A percentile compares a stretch with the other conserved stretches of the same genome.
These are phyloP conservation scores for Globisporangium barbulae DNA, from an alignment of 352 stramenopile species.

Conservation along the genomic window DNA sequence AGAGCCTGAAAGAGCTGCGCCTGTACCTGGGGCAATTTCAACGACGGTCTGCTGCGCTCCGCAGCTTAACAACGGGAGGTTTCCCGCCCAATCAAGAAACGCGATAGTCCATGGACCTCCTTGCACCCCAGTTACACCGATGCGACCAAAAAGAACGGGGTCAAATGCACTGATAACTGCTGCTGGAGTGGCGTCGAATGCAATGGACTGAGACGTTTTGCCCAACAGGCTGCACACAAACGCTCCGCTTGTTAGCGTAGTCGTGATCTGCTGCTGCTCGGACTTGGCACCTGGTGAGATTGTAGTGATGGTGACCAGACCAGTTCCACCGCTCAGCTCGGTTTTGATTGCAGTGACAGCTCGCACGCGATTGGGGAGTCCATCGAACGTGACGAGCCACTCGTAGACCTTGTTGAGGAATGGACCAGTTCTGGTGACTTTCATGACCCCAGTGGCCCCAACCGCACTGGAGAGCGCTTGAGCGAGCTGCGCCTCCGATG, in stretches of 20 bases:
- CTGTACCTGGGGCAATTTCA: slow-evolving; percentile 31
- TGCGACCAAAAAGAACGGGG: slow-evolving; percentile 24
- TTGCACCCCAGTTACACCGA: slow-evolving; percentile 16
- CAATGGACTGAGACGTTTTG: slow-evolving; percentile 19
- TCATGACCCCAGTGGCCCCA: not conserved
- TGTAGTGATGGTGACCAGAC: slow-evolving; percentile 18
- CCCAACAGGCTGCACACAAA: slow-evolving; percentile 28
- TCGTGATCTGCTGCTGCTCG: slow-evolving; percentile 40
- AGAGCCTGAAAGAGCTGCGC: slow-evolving; percentile 25
- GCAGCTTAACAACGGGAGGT: slow-evolving; percentile 35
- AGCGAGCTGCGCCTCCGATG: slow-evolving; percentile 24
- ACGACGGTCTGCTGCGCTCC: slow-evolving; percentile 37
- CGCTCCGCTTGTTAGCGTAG: slow-evolving; percentile 29
- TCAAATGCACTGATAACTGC: slow-evolving; percentile 27
- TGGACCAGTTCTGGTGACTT: slow-evolving; percentile 28
- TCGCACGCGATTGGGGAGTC: slow-evolving; percentile 29
- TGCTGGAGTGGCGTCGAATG: slow-evolving; percentile 24
- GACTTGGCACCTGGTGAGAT: slow-evolving; percentile 30
- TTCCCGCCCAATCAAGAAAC: slow-evolving; percentile 42
- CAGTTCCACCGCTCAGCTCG: slow-evolving; percentile 26
- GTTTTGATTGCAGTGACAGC: slow-evolving; percentile 18
- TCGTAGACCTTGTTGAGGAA: slow-evolving; percentile 43
- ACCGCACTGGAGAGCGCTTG: slow-evolving; percentile 13
- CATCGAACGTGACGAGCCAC: slow-evolving; percentile 39
- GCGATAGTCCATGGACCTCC: slow-evolving; percentile 36